phyloP scores from a whole-genome alignment of 2,329 filamentous ascomycete species.

The Calonectria ilicicola region DNA sequence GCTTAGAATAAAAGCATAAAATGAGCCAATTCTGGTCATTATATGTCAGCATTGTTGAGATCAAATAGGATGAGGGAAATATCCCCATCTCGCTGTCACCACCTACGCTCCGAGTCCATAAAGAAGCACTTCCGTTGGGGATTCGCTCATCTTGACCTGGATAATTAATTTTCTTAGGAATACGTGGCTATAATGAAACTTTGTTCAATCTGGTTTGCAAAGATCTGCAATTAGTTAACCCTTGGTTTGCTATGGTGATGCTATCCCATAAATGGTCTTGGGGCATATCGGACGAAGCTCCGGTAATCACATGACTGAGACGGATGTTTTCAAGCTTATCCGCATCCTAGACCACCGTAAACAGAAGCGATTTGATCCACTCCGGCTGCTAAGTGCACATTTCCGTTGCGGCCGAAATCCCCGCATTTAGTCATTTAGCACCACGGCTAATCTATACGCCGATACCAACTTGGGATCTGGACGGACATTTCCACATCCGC shows the following conservation, averaged over 20 bases:
- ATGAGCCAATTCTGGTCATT: conserved; percentile 63
- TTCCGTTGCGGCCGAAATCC: background rate
- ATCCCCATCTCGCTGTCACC: background rate
- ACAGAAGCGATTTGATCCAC: background rate
- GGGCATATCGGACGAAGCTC: background rate
- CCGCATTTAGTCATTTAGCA: background rate
- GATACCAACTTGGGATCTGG: background rate
- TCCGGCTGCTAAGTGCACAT: too few species aligned
- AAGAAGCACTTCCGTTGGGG: conserved; percentile 52
- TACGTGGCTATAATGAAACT: background rate
- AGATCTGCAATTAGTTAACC: background rate
- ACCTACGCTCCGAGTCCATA: conserved; percentile 67
- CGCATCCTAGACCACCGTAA: background rate
- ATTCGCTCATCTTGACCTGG: conserved; percentile 47
- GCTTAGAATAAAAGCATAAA: conserved; percentile 67
- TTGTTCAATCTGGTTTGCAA: too few species aligned
- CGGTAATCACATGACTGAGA: background rate
- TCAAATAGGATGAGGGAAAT: background rate
- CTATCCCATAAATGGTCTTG: background rate
- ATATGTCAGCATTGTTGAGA: background rate
- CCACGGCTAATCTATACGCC: background rate
- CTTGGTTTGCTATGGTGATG: background rate
- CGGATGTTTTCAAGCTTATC: background rate
- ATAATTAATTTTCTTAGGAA: conserved; percentile 20
- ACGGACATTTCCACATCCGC: conserved; percentile 2